Base-by-base conservation (phyloP, 2,329 filamentous ascomycete species). In the Claviceps digitariae region DNA sequence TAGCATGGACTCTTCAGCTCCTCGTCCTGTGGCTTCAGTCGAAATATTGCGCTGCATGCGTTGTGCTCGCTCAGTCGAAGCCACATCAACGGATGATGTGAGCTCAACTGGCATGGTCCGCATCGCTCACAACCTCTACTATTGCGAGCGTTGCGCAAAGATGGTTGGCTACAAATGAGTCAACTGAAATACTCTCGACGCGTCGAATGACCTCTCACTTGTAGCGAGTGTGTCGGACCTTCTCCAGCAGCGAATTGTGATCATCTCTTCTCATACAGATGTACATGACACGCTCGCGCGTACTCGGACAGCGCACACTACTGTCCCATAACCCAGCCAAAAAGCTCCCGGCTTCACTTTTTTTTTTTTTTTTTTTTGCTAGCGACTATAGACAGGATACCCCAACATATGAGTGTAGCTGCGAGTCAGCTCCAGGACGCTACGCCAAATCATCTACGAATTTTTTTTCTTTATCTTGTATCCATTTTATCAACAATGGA, bases 121-220 rank as follows among this genome's bases (percentile, higher is more conserved):
- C 61, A 80, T 84, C 57, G 79, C 79, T 2, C 77, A 79, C 65
- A 82, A 82, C 65, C 75, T 83, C 56, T 83, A 83, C 70, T 84
- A 84, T 67, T 84, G 81, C 68, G 72, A 76, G 55, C 74, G 78
- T 38, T 84, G 81, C 63, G 81, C 81, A 55, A 77, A 75, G 63
- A 78, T 81, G 64, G 78, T 81, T 34, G 81, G 81, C 60, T 84
- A 82, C 66, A 78, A 76, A 64, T 83, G 75, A 77, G 45, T 40
- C 12, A 34, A 9, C 9, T 9, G 10, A 34, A 1, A 6, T 13
- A 36, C n/a, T 38, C 34, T 38, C 34, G 13, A 17, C 31, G 3
- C 9, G 4, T 13, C 34, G 34, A 38, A 38, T 38, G 34, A 17
- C 34, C 15, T 38, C 34, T 34, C 31, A 34, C 31, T 17, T 38